These are phyloP conservation scores for Starmera stellimalicola DNA, from an alignment of 1,139 yeast genomes.

Conservation along the genomic window DNA sequence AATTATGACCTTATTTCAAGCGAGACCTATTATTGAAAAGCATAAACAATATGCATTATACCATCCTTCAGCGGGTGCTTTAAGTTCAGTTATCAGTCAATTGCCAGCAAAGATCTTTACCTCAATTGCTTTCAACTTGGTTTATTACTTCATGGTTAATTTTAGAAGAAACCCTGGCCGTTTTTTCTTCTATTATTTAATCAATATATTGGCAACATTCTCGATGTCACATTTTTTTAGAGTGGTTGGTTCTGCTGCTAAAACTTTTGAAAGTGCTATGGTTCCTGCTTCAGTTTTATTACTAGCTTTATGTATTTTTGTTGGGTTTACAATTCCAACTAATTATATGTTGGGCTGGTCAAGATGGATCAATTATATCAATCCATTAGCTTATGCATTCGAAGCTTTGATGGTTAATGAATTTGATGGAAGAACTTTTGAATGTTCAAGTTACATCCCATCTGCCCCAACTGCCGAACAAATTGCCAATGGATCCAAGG, in stretches of 20 bases:
- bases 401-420: conserved; percentile 56
- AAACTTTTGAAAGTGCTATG: conserved; percentile 40
- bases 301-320: conserved; percentile 43
- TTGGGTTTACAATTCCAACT: conserved; percentile 60
- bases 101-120: conserved; percentile 46
- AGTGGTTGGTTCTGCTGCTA: conserved; percentile 45
- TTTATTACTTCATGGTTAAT: conserved; percentile 50
- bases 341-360: conserved; percentile 58
- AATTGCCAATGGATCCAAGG: conserved; percentile 23
- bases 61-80: conserved; percentile 61
- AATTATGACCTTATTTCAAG: conserved; percentile 48
- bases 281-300: conserved; percentile 50
- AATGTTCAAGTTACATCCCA: conserved; percentile 28
- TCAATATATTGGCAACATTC: conserved; percentile 40
- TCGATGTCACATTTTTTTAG: conserved; percentile 62
- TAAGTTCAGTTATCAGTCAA: conserved; percentile 50
- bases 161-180: conserved; percentile 47
- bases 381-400: conserved; percentile 54
- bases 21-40: conserved; percentile 64
- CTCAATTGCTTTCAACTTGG: conserved; percentile 41
- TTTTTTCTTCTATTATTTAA: conserved; percentile 47
- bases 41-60: conserved; percentile 58
- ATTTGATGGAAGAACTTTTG: conserved; percentile 35
- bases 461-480: conserved; percentile 30
- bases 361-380: conserved; percentile 55